Conservation (phyloP, 2,329 filamentous ascomycete species). For the Verticillium nonalfalfae region DNA sequence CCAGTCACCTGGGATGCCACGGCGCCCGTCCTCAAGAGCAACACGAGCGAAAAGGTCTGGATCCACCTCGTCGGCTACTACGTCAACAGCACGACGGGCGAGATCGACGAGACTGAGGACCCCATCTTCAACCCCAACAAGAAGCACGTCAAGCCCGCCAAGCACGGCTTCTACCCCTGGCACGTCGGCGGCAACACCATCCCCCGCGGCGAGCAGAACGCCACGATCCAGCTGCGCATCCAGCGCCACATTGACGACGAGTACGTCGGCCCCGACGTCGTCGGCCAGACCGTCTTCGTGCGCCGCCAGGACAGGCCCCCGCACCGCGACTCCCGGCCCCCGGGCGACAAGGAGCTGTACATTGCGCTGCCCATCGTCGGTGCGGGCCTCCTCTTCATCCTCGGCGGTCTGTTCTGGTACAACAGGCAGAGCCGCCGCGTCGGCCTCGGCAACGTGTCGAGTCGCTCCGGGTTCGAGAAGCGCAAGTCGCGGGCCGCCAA, state of each 20-base stretch:
- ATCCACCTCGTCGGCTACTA: conserved; percentile 25
- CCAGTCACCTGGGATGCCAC: conserved; percentile 52
- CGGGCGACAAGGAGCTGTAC: conserved; percentile 34
- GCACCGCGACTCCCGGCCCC: conserved; percentile 19
- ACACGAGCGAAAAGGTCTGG: conserved; percentile 25
- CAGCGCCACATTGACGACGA: conserved; percentile 25
- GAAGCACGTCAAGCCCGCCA: conserved; percentile 7
- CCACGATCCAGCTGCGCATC: conserved; percentile 19
- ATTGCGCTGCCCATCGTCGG: conserved; percentile 49
- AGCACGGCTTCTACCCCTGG: conserved; percentile 24
- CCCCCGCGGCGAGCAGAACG: conserved; percentile 16
- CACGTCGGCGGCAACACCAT: conserved; percentile 18
- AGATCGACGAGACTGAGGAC: conserved; percentile 5
- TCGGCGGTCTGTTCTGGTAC: conserved; percentile 49
- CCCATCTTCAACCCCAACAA: conserved; percentile 8
- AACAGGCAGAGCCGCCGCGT: conserved; percentile 45
- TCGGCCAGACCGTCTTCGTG: conserved; percentile 35
- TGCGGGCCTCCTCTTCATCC: conserved; percentile 36
- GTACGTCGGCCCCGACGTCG: conserved; percentile 25
- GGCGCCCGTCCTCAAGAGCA: conserved; percentile 35
- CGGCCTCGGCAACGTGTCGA: conserved; percentile 45
- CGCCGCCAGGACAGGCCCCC: conserved; percentile 24
- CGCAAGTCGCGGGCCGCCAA: conserved; percentile 22
- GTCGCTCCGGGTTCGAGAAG: conserved; percentile 38
- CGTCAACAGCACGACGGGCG: conserved; percentile 28